phyloP scores from a whole-genome alignment of 306 rosid genomes.

The Nissolia schottii region DNA sequence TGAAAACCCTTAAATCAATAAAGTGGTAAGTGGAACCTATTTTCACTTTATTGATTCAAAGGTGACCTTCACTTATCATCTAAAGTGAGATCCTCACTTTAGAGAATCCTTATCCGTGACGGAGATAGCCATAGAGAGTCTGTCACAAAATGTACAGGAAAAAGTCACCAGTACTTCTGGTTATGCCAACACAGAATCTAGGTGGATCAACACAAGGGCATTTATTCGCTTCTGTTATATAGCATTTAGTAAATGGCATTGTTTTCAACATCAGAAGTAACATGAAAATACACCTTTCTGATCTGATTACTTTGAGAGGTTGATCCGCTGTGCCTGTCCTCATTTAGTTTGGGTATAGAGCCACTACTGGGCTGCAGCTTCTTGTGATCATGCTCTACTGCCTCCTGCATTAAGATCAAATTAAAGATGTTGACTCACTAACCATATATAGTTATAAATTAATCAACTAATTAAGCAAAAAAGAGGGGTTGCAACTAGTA shows the following conservation, averaged over 20 bases:
- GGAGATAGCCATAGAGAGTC: too few relatives aligned
- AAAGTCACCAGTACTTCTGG: neutral
- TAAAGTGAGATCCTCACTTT: too few relatives aligned
- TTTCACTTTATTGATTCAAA: too few relatives aligned
- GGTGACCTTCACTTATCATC: too few relatives aligned
- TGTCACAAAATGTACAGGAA: neutral
- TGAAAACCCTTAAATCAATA: too few relatives aligned
- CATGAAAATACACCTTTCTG: slow-evolving; percentile 46
- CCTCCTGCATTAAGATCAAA: slow-evolving; percentile 40
- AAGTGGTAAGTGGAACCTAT: too few relatives aligned
- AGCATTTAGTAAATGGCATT: neutral
- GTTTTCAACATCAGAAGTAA: slow-evolving; percentile 6
- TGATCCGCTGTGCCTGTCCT: slow-evolving; percentile 34
- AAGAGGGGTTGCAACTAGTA: neutral
- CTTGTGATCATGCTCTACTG: slow-evolving; percentile 31
- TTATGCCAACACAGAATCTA: neutral
- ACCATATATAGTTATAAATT: neutral
- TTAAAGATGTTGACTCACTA: slow-evolving; percentile 1
- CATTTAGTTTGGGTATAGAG: slow-evolving; percentile 39
- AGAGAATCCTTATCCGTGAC: too few relatives aligned
- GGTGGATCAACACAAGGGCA: slow-evolving; percentile 13
- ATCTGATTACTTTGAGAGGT: slow-evolving; percentile 28
- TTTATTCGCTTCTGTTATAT: neutral
- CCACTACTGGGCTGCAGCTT: slow-evolving; percentile 37
- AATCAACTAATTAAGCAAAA: neutral